Conservation (phyloP, 2,329 filamentous ascomycete species). For the Pseudopyrenochaeta lycopersici region DNA sequence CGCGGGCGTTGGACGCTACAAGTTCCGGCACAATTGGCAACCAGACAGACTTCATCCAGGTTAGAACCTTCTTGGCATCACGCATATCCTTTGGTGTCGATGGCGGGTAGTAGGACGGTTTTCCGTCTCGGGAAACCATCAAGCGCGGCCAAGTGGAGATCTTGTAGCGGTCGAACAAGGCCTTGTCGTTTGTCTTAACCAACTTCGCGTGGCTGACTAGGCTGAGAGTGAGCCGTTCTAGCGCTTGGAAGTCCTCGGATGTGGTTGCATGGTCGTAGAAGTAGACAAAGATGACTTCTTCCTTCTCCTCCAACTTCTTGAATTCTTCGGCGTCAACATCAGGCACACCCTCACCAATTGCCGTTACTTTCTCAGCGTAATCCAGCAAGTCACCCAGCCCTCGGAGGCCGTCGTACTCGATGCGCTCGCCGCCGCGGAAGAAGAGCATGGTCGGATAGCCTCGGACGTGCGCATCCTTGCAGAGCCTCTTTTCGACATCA, state of each 20-base stretch:
- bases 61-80: slow-evolving; percentile 79
- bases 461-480: slow-evolving; percentile 83
- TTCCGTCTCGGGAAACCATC: slow-evolving; percentile 86
- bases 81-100: slow-evolving; percentile 92
- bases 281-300: slow-evolving; percentile 96
- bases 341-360: slow-evolving; percentile 76
- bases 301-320: slow-evolving; percentile 84
- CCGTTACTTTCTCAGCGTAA: slow-evolving; percentile 86
- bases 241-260: slow-evolving; percentile 85
- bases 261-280: slow-evolving; percentile 98
- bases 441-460: slow-evolving; percentile 91
- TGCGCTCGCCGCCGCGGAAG: slow-evolving; percentile 89
- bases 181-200: slow-evolving; percentile 85
- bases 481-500: slow-evolving; percentile 83
- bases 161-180: slow-evolving; percentile 84
- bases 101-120: slow-evolving; percentile 88
- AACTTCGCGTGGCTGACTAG: slow-evolving; percentile 91
- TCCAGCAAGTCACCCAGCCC: slow-evolving; percentile 89
- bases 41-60: slow-evolving; percentile 98
- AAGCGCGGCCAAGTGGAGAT: slow-evolving; percentile 97
- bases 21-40: slow-evolving; percentile 94
- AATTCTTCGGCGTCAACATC: slow-evolving; percentile 82
- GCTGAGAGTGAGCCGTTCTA: slow-evolving; percentile 86
- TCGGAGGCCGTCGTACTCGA: slow-evolving; percentile 91
- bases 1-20: slow-evolving; percentile 86